Conservation (phyloP, 202 grass and related monocot genomes). For the Panicum hallii region DNA sequence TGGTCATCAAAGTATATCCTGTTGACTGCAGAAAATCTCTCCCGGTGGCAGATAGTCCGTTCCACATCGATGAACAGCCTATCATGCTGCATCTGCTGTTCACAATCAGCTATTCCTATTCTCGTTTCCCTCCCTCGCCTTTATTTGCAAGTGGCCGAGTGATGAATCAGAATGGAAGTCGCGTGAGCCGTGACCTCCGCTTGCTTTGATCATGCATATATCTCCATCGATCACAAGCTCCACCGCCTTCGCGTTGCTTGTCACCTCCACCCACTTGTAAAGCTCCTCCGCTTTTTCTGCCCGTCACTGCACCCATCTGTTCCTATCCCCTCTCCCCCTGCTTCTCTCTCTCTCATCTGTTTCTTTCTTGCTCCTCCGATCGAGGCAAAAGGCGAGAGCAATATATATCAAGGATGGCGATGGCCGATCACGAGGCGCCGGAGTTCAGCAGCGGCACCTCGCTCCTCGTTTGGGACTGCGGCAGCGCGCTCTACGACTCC, state of each 20-base stretch:
- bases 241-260: conserved; percentile 7
- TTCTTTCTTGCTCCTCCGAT: conserved; percentile 26
- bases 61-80: not conserved
- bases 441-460: not conserved
- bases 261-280: conserved; percentile 48
- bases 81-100: not conserved
- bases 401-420: conserved; percentile 48
- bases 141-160: conserved; percentile 39
- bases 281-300: conserved; percentile 10
- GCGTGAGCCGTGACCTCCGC: conserved; percentile 43
- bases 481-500: conserved; percentile 64
- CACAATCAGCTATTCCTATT: not conserved
- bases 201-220: conserved; percentile 21
- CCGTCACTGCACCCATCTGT: not conserved
- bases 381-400: conserved; percentile 26
- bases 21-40: too few species aligned
- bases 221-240: conserved; percentile 37
- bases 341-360: not conserved
- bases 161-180: conserved; percentile 12
- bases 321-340: not conserved
- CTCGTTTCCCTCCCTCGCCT: not conserved
- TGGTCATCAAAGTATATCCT: too few species aligned
- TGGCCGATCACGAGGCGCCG: conserved; percentile 28
- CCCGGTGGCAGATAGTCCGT: not conserved
- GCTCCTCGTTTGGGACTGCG: conserved; percentile 54